Percentiles rank a stretch among this genome's conserved stretches.
Evolutionary conservation across 805 yeast species (phyloP).

Genomic region (Candida maltosa): DNA sequence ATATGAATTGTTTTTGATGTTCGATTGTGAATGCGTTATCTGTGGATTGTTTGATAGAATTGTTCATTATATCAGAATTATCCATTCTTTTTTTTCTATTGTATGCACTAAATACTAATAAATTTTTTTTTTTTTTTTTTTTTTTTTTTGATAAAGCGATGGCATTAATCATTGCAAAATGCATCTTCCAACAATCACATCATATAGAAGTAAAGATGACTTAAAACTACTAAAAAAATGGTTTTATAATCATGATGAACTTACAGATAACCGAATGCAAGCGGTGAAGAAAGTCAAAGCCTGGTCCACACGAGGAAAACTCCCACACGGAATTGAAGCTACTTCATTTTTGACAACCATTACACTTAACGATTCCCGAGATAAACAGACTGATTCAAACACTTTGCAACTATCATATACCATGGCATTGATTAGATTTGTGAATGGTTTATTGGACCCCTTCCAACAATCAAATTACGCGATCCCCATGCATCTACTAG

Average conservation of each 20-base stretch:
- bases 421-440: slow-evolving; percentile 78
- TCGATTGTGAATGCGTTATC: too few relatives aligned
- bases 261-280: slow-evolving; percentile 28
- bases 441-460: slow-evolving; percentile 88
- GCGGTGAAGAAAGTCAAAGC: slow-evolving; percentile 55
- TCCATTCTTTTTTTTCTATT: too few relatives aligned
- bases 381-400: slow-evolving; percentile 22
- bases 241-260: slow-evolving; percentile 44
- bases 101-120: too few relatives aligned
- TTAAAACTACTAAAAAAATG: slow-evolving; percentile 43
- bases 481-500: slow-evolving; percentile 72
- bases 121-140: too few relatives aligned
- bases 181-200: slow-evolving; percentile 8
- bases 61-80: too few relatives aligned
- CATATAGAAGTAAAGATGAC: slow-evolving; percentile 39
- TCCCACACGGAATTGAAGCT: slow-evolving; percentile 72
- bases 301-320: slow-evolving; percentile 54
- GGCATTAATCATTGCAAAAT: too few relatives aligned
- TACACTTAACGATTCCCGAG: slow-evolving; percentile 20
- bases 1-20: too few relatives aligned
- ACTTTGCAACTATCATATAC: slow-evolving; percentile 55
- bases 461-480: slow-evolving; percentile 77
- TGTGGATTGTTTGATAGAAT: too few relatives aligned
- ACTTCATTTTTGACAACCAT: slow-evolving; percentile 60
- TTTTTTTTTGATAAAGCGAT: too few relatives aligned